phyloP scores from a whole-genome alignment of 2,329 filamentous ascomycete genomes.

The Furcasterigmium sp. region DNA sequence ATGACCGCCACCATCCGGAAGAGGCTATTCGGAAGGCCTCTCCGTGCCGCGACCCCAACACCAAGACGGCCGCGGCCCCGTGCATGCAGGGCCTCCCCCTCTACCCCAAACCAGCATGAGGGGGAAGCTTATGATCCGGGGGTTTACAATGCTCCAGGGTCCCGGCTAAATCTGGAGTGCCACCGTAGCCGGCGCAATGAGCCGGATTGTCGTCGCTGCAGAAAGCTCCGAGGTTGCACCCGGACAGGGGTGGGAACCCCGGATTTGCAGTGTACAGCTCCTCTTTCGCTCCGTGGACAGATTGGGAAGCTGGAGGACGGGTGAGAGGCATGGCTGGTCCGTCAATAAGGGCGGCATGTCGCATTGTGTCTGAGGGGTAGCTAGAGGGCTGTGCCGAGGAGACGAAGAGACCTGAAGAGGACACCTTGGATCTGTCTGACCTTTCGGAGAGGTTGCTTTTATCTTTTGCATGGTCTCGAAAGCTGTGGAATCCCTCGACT shows the following conservation, averaged over 20 bases:
- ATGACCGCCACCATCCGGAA: background rate
- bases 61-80: background rate
- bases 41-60: constrained; percentile 1
- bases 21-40: constrained; percentile 2
- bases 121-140: too few relatives aligned
- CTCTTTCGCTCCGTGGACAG: background rate
- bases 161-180: too few relatives aligned
- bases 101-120: background rate
- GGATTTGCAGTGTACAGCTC: background rate
- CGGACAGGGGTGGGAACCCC: background rate
- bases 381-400: background rate
- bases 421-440: background rate
- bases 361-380: background rate
- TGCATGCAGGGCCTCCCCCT: too few relatives aligned
- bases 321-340: background rate
- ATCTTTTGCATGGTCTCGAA: too few relatives aligned
- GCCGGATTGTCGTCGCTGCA: too few relatives aligned
- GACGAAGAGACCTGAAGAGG: background rate
- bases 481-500: too few relatives aligned
- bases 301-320: background rate
- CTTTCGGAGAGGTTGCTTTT: too few relatives aligned
- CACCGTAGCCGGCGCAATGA: too few relatives aligned
- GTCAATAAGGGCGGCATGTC: too few relatives aligned
- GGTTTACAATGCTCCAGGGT: too few relatives aligned
- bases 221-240: background rate